A percentile compares a stretch with the other conserved stretches of the same genome.
These are phyloP conservation scores for Ceratocystis ficicola DNA, from an alignment of 2,329 filamentous ascomycete species.

Conservation along the genomic window DNA sequence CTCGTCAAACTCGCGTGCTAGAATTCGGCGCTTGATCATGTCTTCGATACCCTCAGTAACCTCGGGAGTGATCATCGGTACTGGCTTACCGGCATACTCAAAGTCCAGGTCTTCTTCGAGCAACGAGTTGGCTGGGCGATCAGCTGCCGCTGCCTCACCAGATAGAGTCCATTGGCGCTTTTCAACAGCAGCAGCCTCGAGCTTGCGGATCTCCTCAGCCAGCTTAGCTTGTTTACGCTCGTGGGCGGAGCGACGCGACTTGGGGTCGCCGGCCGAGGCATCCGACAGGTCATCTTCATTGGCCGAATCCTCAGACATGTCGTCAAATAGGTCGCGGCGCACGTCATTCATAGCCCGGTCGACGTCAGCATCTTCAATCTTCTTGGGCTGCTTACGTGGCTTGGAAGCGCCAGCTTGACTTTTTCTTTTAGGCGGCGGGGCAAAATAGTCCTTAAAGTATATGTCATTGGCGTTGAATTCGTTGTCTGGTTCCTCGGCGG, in stretches of 20 bases:
- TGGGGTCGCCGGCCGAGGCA: slow-evolving; percentile 55
- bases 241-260: slow-evolving; percentile 67
- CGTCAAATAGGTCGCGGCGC: slow-evolving; percentile 80
- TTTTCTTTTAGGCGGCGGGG: slow-evolving; percentile 57
- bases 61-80: slow-evolving; percentile 86
- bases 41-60: slow-evolving; percentile 84
- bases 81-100: slow-evolving; percentile 85
- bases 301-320: slow-evolving; percentile 55
- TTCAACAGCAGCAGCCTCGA: slow-evolving; percentile 79
- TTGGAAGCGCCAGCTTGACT: slow-evolving; percentile 33
- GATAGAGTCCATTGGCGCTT: slow-evolving; percentile 84
- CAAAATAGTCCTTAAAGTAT: slow-evolving; percentile 89
- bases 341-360: slow-evolving; percentile 77
- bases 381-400: slow-evolving; percentile 32
- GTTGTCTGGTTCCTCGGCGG: slow-evolving; percentile 40
- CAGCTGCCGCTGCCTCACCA: slow-evolving; percentile 72
- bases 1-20: slow-evolving; percentile 86
- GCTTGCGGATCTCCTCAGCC: slow-evolving; percentile 75
- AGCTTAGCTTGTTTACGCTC: slow-evolving; percentile 78
- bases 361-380: slow-evolving; percentile 52
- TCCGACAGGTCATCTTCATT: slow-evolving; percentile 53
- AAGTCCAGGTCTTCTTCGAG: slow-evolving; percentile 93
- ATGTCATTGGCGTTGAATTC: slow-evolving; percentile 69
- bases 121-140: slow-evolving; percentile 80
- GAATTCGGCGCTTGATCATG: slow-evolving; percentile 83